These are phyloP conservation scores for Auricularia sp. DNA, from an alignment of 768 basidiomycete species.

Conservation along the genomic window DNA sequence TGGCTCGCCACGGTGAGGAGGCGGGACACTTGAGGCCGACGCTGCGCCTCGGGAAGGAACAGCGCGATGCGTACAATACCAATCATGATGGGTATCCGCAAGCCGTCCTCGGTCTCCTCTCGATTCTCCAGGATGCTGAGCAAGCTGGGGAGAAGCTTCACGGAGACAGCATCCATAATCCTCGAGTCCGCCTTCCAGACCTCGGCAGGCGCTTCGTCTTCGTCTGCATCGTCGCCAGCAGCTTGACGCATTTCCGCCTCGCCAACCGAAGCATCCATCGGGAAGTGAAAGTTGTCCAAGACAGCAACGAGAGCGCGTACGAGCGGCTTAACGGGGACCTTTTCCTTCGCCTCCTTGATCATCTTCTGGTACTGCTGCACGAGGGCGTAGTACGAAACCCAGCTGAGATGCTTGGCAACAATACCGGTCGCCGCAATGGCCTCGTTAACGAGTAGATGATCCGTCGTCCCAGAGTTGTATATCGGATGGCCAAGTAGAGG, in stretches of 20 bases:
- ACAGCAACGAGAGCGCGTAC: conserved; percentile 77
- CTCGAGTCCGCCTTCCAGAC: conserved; percentile 12
- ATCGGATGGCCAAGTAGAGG: conserved; percentile 82
- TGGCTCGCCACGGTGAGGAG: conserved; percentile 82
- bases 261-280: conserved; percentile 51
- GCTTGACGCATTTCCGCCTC: conserved; percentile 15
- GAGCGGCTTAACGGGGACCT: conserved; percentile 60
- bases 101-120: conserved; percentile 71
- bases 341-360: conserved; percentile 28
- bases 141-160: conserved; percentile 67
- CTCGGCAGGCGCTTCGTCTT: conserved; percentile 12
- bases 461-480: conserved; percentile 34
- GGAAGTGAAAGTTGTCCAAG: conserved; percentile 86
- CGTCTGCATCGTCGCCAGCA: conserved; percentile 15
- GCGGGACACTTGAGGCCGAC: conserved; percentile 59
- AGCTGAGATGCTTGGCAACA: conserved; percentile 65
- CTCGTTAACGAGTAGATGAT: conserved; percentile 86
- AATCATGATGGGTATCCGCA: conserved; percentile 79
- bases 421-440: conserved; percentile 71
- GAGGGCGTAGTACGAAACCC: conserved; percentile 74
- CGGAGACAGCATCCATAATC: conserved; percentile 68
- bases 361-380: conserved; percentile 75
- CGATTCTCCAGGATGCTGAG: conserved; percentile 74
- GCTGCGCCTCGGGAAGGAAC: conserved; percentile 55
- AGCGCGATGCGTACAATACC: conserved; percentile 79